A percentile compares a stretch with the other conserved stretches of the same genome.
Conservation (phyloP, 2,329 filamentous ascomycete species). For the Ploettnerulaceae sp. region DNA sequence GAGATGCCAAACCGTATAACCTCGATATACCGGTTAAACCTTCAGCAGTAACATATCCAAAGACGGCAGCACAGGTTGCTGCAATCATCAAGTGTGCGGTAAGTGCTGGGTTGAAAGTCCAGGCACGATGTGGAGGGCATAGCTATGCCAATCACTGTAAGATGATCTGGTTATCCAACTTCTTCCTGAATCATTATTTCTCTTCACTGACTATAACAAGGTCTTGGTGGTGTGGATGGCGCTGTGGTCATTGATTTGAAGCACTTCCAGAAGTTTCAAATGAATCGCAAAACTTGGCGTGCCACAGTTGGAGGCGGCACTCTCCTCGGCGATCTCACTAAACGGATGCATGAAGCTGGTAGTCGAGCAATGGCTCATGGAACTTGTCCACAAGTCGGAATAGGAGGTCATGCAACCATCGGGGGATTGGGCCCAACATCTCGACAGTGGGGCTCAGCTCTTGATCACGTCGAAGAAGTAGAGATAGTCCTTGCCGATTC, state of each 20-base stretch:
- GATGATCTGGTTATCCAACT: not conserved
- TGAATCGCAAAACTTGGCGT: slow-evolving; percentile 48
- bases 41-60: slow-evolving; percentile 25
- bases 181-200: not conserved
- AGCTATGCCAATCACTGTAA: slow-evolving; percentile 44
- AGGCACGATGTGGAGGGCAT: slow-evolving; percentile 48
- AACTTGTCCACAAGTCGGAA: slow-evolving; percentile 53
- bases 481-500: slow-evolving; percentile 41
- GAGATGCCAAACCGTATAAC: slow-evolving; percentile 29
- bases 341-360: slow-evolving; percentile 46
- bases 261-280: slow-evolving; percentile 48
- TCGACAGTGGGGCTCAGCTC: slow-evolving; percentile 45
- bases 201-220: slow-evolving; percentile 19
- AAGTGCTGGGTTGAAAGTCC: slow-evolving; percentile 41
- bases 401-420: slow-evolving; percentile 53
- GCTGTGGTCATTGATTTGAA: slow-evolving; percentile 51
- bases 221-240: slow-evolving; percentile 45
- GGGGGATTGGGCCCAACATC: slow-evolving; percentile 42
- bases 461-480: slow-evolving; percentile 45
- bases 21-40: slow-evolving; percentile 18
- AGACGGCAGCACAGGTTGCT: slow-evolving; percentile 36
- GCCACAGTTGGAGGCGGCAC: slow-evolving; percentile 52
- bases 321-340: slow-evolving; percentile 47
- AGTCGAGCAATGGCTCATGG: slow-evolving; percentile 56
- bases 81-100: slow-evolving; percentile 43